These are phyloP conservation scores for Candida odintsovae DNA, from an alignment of 805 yeast species.

Conservation along the genomic window DNA sequence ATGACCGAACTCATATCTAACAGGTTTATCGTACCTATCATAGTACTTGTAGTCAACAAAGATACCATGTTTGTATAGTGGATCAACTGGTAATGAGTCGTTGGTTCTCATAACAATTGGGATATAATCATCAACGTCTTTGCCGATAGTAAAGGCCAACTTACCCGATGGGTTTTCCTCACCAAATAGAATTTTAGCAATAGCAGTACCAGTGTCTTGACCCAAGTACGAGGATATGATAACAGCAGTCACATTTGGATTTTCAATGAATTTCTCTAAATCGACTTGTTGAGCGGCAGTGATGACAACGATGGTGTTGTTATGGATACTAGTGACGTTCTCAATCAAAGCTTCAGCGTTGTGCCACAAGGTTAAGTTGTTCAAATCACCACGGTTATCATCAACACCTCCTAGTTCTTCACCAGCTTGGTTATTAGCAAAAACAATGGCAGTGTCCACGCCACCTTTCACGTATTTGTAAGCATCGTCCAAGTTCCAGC, in stretches of 20 bases:
- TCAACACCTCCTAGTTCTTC: slow-evolving; percentile 50
- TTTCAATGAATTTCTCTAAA: slow-evolving; percentile 46
- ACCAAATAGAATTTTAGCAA: slow-evolving; percentile 51
- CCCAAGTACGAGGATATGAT: slow-evolving; percentile 50
- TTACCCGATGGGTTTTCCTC: slow-evolving; percentile 52
- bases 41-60: slow-evolving; percentile 52
- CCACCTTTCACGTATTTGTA: slow-evolving; percentile 34
- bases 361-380: slow-evolving; percentile 46
- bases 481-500: slow-evolving; percentile 35
- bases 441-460: slow-evolving; percentile 45
- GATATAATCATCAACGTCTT: slow-evolving; percentile 36
- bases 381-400: slow-evolving; percentile 49
- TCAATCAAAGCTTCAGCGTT: slow-evolving; percentile 46
- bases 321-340: slow-evolving; percentile 38
- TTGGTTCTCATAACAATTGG: slow-evolving; percentile 32
- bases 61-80: slow-evolving; percentile 21
- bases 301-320: slow-evolving; percentile 49
- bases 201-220: slow-evolving; percentile 43
- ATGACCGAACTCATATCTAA: slow-evolving; percentile 56
- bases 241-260: slow-evolving; percentile 51
- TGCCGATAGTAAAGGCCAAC: slow-evolving; percentile 55
- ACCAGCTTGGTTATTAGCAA: slow-evolving; percentile 47
- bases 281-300: slow-evolving; percentile 50
- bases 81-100: slow-evolving; percentile 25
- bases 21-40: slow-evolving; percentile 43